These are phyloP conservation scores for Arabidopsis lyrata DNA, from an alignment of 441 rosid genomes.

Conservation along the genomic window DNA sequence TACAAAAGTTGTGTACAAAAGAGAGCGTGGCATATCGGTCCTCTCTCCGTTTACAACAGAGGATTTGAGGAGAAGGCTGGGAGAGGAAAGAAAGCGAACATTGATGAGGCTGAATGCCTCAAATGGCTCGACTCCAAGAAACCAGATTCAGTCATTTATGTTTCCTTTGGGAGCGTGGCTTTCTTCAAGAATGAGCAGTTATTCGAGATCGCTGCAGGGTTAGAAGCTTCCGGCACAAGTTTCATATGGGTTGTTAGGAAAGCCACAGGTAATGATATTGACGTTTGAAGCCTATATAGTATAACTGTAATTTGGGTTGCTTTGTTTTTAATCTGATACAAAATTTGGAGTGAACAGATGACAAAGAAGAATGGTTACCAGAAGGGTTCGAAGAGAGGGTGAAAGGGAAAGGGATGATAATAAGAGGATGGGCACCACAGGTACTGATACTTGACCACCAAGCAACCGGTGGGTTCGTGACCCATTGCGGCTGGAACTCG, in stretches of 20 bases:
- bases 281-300: neutral
- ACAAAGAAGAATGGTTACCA: constrained; percentile 59
- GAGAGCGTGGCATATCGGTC: constrained; percentile 47
- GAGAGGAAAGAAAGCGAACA: constrained; percentile 52
- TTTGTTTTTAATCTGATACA: constrained; percentile 44
- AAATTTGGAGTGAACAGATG: constrained; percentile 48
- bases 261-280: neutral
- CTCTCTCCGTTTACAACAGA: constrained; percentile 48
- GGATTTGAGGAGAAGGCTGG: constrained; percentile 42
- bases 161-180: constrained; percentile 66
- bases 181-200: constrained; percentile 45
- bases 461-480: constrained; percentile 59
- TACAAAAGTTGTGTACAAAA: constrained; percentile 41
- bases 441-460: constrained; percentile 68
- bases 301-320: constrained; percentile 22
- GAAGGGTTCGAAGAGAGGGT: constrained; percentile 58
- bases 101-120: constrained; percentile 50
- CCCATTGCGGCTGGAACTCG: constrained; percentile 78
- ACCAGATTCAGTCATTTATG: constrained; percentile 61
- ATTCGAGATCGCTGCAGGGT: constrained; percentile 51
- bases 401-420: constrained; percentile 53
- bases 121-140: constrained; percentile 64
- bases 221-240: constrained; percentile 47
- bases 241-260: constrained; percentile 62
- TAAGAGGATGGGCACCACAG: constrained; percentile 71